phyloP scores from a whole-genome alignment of 257 asterid species.

The Scutellaria minor region DNA sequence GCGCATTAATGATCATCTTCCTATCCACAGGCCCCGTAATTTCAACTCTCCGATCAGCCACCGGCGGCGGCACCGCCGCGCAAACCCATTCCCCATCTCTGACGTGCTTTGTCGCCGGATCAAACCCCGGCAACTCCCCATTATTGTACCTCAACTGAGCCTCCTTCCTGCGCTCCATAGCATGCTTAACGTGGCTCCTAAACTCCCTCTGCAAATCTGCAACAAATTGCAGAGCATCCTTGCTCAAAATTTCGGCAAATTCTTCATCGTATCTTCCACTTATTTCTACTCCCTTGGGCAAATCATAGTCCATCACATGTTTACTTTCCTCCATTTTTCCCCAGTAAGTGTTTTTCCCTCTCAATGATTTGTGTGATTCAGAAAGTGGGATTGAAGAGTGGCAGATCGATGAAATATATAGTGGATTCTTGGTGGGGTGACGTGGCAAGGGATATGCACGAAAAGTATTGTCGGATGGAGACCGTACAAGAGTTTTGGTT shows the following conservation, averaged over 20 bases:
- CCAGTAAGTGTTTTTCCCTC: constrained; percentile 10
- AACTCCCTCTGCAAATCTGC: constrained; percentile 79
- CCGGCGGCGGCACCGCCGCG: constrained; percentile 62
- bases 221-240: constrained; percentile 77
- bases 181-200: constrained; percentile 60
- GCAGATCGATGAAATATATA: not conserved
- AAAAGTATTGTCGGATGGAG: not conserved
- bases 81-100: constrained; percentile 80
- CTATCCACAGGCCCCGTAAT: constrained; percentile 95
- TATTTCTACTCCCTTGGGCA: constrained; percentile 76
- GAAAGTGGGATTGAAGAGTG: not conserved
- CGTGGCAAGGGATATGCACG: not conserved
- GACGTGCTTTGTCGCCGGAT: constrained; percentile 68
- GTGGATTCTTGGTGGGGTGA: not conserved
- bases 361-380: not conserved
- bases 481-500: not conserved
- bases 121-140: constrained; percentile 75
- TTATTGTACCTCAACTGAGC: constrained; percentile 65
- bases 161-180: constrained; percentile 74
- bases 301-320: constrained; percentile 56
- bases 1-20: constrained; percentile 95
- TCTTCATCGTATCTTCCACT: constrained; percentile 77
- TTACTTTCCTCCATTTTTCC: constrained; percentile 44
- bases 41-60: constrained; percentile 90
- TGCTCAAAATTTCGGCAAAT: constrained; percentile 55